Base-by-base conservation (phyloP, 352 stramenopile genomes). In the Pythium scleroteichum region DNA sequence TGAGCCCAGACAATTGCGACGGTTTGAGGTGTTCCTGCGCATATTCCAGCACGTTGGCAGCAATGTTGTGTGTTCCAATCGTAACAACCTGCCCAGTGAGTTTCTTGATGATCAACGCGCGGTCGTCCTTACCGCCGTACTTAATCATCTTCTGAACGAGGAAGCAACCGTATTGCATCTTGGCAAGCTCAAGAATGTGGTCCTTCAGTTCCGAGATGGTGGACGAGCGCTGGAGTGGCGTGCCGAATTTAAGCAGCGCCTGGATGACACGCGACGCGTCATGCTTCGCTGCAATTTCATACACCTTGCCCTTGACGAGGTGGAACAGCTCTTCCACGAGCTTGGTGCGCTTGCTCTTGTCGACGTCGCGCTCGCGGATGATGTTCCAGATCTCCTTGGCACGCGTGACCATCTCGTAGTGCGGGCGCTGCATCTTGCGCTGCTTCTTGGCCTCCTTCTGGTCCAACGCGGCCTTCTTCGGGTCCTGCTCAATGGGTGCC, bases 161-260 rank as follows among this genome's bases (percentile, higher is more conserved):
- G 74, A 98, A 98, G 81, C 94, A 93, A n/a, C 86, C 91, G 74
- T 99, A 99, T 69, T 98, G 95, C 76, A 93, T 96, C 84, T 98
- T 98, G 65, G 88, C 81, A 23, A 99, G 59, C 47, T 98, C 93
- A 10, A 94, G 68, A n/a, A 98, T 79, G 61, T 96, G 82, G 32
- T 93, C 87, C 58, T 95, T 86, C 54, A 99, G 84, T 76, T 98
- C 96, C 10, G 75, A 70, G 20, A 98, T 78, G 9, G 96, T 88
- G 61, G 91, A 76, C 59, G 84, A 82, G 27, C 93, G 82, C 73
- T 98, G 84, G 65, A 94, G 76, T 7, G 82, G 75, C 58, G 83
- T 95, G 53, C 94, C 96, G 74, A 96, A 97, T 75, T 98, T 94
- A 71, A 99, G 83, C 47, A 97, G 82, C 54, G 87, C 92, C 79